phyloP scores from a whole-genome alignment of 1,284 basidiomycete genomes.

The Apiotrichum montevideense region DNA sequence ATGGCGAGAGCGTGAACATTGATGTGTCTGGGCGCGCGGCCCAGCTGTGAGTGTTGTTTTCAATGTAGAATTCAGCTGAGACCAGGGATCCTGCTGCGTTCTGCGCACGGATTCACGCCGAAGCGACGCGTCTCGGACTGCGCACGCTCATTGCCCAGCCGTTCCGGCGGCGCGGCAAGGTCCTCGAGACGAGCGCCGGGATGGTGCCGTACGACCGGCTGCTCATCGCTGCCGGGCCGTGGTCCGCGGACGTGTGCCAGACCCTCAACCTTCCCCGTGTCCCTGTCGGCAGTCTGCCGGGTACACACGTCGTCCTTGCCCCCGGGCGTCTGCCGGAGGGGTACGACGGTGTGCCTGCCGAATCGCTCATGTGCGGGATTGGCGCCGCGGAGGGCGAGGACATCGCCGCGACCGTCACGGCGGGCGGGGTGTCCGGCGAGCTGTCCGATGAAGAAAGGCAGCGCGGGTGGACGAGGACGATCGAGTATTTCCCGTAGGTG shows the following conservation, averaged over 20 bases:
- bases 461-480: conserved; percentile 8
- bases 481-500: conserved; percentile 16
- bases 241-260: conserved; percentile 10
- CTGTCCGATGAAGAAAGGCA: neutral
- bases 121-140: conserved; percentile 8
- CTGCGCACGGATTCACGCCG: conserved; percentile 4
- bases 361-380: conserved; percentile 10
- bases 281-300: conserved; percentile 6
- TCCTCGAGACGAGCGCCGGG: conserved; percentile 5
- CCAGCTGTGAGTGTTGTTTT: conserved; percentile 14
- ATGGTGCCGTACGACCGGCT: conserved; percentile 8
- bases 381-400: neutral
- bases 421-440: neutral
- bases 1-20: conserved; percentile 8
- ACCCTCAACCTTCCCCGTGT: conserved; percentile 7
- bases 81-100: conserved; percentile 8
- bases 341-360: conserved; percentile 4
- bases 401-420: neutral
- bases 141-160: conserved; percentile 10
- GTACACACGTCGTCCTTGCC: conserved; percentile 6
- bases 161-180: neutral
- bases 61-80: too few relatives aligned
- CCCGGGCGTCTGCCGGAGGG: neutral
- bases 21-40: conserved; percentile 1
- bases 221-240: conserved; percentile 12